Percentiles rank a stretch among this genome's conserved stretches.
Conservation (phyloP, 2,329 filamentous ascomycete genomes). For the Fusarium tjaetaba region DNA sequence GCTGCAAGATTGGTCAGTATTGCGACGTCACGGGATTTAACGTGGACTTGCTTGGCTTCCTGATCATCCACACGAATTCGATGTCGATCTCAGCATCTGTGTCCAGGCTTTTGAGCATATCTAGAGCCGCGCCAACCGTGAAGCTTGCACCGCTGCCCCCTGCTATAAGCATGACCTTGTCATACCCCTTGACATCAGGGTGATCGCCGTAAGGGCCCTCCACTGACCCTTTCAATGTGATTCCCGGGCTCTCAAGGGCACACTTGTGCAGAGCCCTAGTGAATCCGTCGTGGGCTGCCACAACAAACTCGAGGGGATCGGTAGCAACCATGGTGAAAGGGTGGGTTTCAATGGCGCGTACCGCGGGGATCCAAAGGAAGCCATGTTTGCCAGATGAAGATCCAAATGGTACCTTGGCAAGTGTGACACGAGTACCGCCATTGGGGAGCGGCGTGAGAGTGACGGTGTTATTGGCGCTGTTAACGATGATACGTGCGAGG, state of each 20-base stretch:
- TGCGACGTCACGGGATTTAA: background rate
- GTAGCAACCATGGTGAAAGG: constrained; percentile 69
- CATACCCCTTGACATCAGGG: constrained; percentile 61
- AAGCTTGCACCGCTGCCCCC: constrained; percentile 72
- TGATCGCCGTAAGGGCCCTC: constrained; percentile 69
- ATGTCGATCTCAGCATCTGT: constrained; percentile 41
- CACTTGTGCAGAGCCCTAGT: constrained; percentile 64
- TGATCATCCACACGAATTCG: constrained; percentile 55
- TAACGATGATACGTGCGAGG: constrained; percentile 53
- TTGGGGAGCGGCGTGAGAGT: constrained; percentile 63
- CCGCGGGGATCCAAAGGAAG: constrained; percentile 70
- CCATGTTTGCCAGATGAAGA: constrained; percentile 68
- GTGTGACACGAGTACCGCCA: constrained; percentile 64
- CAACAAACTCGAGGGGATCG: constrained; percentile 66
- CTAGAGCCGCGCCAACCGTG: constrained; percentile 53
- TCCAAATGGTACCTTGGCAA: constrained; percentile 59
- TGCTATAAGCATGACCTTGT: constrained; percentile 67
- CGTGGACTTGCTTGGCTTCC: constrained; percentile 46
- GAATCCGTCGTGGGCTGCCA: constrained; percentile 68
- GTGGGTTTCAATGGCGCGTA: constrained; percentile 68
- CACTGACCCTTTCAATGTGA: constrained; percentile 59
- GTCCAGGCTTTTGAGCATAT: constrained; percentile 46
- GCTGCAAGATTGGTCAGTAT: constrained; percentile 38
- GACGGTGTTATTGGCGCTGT: constrained; percentile 61
- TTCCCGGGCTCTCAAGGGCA: constrained; percentile 61